Evolutionary conservation across 1,284 basidiomycete genomes (phyloP), one percentile per base, ranked within the genome.

Genomic region (Irpex sp.): DNA sequence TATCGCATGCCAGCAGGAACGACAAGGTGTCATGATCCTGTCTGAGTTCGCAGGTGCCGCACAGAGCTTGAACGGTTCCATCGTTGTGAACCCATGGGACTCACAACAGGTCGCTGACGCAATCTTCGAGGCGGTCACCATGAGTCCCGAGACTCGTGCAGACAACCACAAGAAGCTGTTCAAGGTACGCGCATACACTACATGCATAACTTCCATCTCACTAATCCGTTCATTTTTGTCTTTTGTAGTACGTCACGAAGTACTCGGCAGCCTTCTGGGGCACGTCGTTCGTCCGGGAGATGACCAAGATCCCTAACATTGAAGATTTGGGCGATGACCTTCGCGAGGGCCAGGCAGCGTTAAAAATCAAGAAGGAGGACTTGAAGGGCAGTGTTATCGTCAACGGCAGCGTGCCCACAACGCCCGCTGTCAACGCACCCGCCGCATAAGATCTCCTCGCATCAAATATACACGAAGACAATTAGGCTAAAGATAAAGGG

Each of bases 31-130:
- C 9, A 95, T 99, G 92, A 97, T 99, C 72, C 83, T 99, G 7
- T 98, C 95, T 65, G 97, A 99, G 75, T 99, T 99, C 71, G 96
- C 97, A 0, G 97, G 97, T 55, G 97, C 97, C 1, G 97, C 97
- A 7, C 97, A 99, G 79, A 94, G 90, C 66, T 79, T 97, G 67
- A 97, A 97, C 72, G 95, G 95, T 15, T 92, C 91, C 53, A 83
- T 97, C 68, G 94, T 98, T 71, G 94, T 97, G 71, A 98, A 98
- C 78, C 95, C 95, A 33, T 96, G 94, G 94, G 94, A 96, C 73
- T 90, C 91, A 26, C 95, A 97, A 75, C 90, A 95, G 69, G 95
- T 98, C 47, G 97, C 97, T 1, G 91, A 97, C 72, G 95, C 95
- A 5, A 98, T 99, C 67, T 89, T 96, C 76, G 89, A 94, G 73